Percentiles rank a stretch among this genome's conserved stretches.
Conservation (phyloP, 2,329 filamentous ascomycete genomes). For the Zelopaecilomyces penicillatus region DNA sequence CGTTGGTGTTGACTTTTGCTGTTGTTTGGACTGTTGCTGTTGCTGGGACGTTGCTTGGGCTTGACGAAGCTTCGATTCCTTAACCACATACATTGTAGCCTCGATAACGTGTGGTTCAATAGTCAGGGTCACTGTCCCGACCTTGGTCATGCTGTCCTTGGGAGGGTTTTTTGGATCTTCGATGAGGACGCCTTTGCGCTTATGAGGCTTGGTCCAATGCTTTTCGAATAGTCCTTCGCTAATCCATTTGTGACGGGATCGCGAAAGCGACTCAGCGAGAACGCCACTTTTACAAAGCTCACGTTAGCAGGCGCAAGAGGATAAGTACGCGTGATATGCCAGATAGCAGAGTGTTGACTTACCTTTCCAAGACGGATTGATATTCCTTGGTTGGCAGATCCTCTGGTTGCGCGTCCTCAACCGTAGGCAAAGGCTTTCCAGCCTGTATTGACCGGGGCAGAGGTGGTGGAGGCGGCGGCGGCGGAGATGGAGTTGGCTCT, state of each 20-base stretch:
- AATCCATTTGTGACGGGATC: constrained; percentile 68
- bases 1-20: constrained; percentile 5
- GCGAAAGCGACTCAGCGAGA: constrained; percentile 60
- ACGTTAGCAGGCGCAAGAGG: neutral
- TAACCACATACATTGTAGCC: constrained; percentile 64
- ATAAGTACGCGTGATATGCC: neutral
- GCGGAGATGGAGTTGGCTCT: constrained; percentile 19
- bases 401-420: constrained; percentile 57
- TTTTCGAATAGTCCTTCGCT: constrained; percentile 65
- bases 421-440: constrained; percentile 62
- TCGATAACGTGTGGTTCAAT: constrained; percentile 76
- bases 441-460: constrained; percentile 56
- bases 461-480: constrained; percentile 28
- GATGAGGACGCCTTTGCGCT: constrained; percentile 55
- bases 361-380: constrained; percentile 68
- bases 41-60: constrained; percentile 24
- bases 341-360: constrained; percentile 8
- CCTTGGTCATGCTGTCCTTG: constrained; percentile 63
- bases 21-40: constrained; percentile 10
- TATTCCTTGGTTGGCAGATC: constrained; percentile 58
- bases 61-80: constrained; percentile 45
- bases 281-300: constrained; percentile 50
- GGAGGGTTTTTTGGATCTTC: constrained; percentile 59
- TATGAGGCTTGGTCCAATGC: constrained; percentile 67
- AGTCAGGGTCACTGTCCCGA: constrained; percentile 65